Evolutionary conservation across 257 asterid genomes (phyloP).

Genomic region (Mitragyna speciosa): DNA sequence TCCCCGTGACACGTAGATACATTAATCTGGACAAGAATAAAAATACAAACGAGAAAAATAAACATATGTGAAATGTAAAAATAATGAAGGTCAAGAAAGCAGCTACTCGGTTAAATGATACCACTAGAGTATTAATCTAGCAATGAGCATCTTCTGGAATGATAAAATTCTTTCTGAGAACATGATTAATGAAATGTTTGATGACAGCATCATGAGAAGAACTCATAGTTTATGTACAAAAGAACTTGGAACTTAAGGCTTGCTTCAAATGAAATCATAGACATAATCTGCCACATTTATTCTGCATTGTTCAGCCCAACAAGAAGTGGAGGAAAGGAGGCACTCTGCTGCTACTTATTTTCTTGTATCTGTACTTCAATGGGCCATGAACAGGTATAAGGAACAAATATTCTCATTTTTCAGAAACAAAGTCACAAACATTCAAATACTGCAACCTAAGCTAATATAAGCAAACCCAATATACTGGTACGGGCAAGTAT

Average conservation of each 20-base stretch:
- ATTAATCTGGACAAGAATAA: slow-evolving; percentile 50
- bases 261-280: not conserved
- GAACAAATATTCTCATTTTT: not conserved
- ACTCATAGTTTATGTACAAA: not conserved
- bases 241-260: not conserved
- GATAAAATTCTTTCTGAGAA: not conserved
- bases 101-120: slow-evolving; percentile 11
- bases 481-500: not conserved
- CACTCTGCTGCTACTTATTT: not conserved
- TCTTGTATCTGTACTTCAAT: not conserved
- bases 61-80: not conserved
- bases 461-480: not conserved
- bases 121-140: not conserved
- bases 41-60: not conserved
- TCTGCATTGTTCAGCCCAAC: not conserved
- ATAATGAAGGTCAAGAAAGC: slow-evolving; percentile 1
- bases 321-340: not conserved
- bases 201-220: not conserved
- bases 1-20: slow-evolving; percentile 88
- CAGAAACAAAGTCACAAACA: not conserved
- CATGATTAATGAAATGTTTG: not conserved
- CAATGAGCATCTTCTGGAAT: not conserved
- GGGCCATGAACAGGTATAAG: not conserved
- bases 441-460: too few relatives aligned
- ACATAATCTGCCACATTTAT: not conserved